Evolutionary conservation across 2,329 filamentous ascomycete species (phyloP).

Genomic region (Teratosphaeria viscida): DNA sequence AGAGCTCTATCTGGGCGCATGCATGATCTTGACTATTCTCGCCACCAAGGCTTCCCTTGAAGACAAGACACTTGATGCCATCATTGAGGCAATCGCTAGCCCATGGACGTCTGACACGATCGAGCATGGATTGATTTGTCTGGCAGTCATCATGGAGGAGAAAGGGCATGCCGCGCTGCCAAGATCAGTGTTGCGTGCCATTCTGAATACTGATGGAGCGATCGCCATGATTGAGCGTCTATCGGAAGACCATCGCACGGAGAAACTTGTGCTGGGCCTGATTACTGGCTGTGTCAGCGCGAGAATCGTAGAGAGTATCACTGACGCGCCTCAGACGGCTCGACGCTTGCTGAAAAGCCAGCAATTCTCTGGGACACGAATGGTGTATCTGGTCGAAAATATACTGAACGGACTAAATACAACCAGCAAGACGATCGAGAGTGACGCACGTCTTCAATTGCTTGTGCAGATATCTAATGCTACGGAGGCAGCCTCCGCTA

Average conservation of each 20-base stretch:
- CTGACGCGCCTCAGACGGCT: not conserved
- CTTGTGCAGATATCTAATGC: not conserved
- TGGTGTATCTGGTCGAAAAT: not conserved
- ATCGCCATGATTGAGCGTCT: not conserved
- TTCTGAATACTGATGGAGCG: slow-evolving; percentile 51
- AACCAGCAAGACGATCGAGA: not conserved
- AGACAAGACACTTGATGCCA: slow-evolving; percentile 67
- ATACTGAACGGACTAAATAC: not conserved
- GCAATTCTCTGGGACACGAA: not conserved
- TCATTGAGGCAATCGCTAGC: slow-evolving; percentile 79
- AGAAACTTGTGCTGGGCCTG: slow-evolving; percentile 15
- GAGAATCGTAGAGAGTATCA: not conserved
- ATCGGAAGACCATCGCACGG: slow-evolving; percentile 3
- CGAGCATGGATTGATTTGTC: slow-evolving; percentile 63
- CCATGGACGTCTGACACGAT: slow-evolving; percentile 68
- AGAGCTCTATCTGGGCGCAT: slow-evolving; percentile 74
- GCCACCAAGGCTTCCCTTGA: slow-evolving; percentile 71
- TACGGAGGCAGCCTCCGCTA: not conserved
- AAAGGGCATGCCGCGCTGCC: slow-evolving; percentile 61
- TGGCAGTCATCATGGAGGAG: slow-evolving; percentile 74
- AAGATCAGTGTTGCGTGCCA: slow-evolving; percentile 55
- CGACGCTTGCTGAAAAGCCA: not conserved
- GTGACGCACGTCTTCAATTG: not conserved
- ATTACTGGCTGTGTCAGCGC: not conserved
- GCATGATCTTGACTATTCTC: slow-evolving; percentile 81